Base-by-base conservation (phyloP, 164 flowering plant species). In the Saururus chinensis region DNA sequence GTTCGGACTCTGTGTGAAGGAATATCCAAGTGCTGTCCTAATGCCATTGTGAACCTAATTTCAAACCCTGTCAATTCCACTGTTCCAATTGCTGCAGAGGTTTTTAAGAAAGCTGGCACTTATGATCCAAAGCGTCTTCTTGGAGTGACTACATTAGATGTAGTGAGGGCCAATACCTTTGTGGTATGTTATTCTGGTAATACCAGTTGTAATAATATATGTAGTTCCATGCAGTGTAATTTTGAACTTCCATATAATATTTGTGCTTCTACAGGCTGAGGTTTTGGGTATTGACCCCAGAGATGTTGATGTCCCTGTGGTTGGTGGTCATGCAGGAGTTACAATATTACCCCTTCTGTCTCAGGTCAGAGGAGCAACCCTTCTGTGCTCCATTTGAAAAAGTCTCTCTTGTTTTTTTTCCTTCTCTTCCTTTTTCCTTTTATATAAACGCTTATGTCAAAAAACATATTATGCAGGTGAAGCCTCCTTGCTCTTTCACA, bases 1-100 rank as follows among this genome's bases (percentile, higher is more conserved):
- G 99, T 88, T 20, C 86, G 71, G 79, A 90, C 91, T 0, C 82
- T 93, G 14, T 79, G 86, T 71, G 99, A 93, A 81, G 99, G 91
- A 66, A 82, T 90, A 30, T 79, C 87, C 0, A 88, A 83, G 72
- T 83, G 85, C 80, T 95, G 99, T 61, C 99, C 99, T 17, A 11
- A 67, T 41, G 89, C 95, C 12, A 73, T 82, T 69, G 89, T 85
- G 63, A 85, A 85, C 67, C 52, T 87, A 70, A 85, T 87, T 71
- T 84, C 89, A 65, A 87, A 87, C 64, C 95, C 95, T 24, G 87
- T 87, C 49, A 87, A 87, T 70, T 85, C 95, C 37, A 87, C 95
- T 0, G 87, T 85, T 58, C 87, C 91, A 37, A 84, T 87, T 68
- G 95, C 91, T 7, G 91, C 87, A 3, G 95, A 87, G 73, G 89